Evolutionary conservation across 345 rosid genomes (phyloP), one percentile per base, ranked within the genome.

Genomic region (Turnera subulata): DNA sequence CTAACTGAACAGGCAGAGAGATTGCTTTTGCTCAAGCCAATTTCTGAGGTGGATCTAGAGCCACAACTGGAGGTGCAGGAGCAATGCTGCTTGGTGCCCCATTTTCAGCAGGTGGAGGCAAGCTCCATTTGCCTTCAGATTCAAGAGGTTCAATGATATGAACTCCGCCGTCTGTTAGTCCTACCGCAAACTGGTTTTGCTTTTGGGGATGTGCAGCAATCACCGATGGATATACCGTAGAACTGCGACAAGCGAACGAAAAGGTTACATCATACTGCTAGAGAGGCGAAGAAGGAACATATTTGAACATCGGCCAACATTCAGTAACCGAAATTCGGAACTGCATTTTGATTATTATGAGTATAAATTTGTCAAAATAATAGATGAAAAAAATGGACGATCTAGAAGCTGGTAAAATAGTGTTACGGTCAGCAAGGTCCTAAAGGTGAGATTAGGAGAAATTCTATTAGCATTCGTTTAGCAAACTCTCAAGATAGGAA

Each of bases 181-280:
- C 96, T 44, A 83, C 68, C 0, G 88, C 86, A 35, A 83, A 66
- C 53, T 84, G 93, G 55, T 82, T 82, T 18, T 87, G 80, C 51
- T 89, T 91, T 51, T 76, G 86, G 2, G 93, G 91, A 42, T 85
- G 91, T 53, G 93, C 69, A 3, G 96, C 76, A 39, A 82, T 72
- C 25, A 80, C 90, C 4, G 80, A 47, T 0, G 90, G 93, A 56
- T 73, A 66, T 52, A 63, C 47, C 7, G 61, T 59, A 20, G 58
- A 57, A 13, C 69, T 57, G 63, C 26, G 50, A 39, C 16, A 40
- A n/a, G n/a, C n/a, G n/a, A n/a, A n/a, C n/a, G n/a, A n/a, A n/a
- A n/a, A n/a, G n/a, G n/a, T n/a, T n/a, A n/a, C n/a, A n/a, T n/a
- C n/a, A n/a, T n/a, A n/a, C n/a, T n/a, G n/a, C n/a, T n/a, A n/a